Evolutionary conservation across 75 land plant genomes (phyloP), one percentile per base, ranked within the genome.

Genomic region (Isoetes taiwanensis): DNA sequence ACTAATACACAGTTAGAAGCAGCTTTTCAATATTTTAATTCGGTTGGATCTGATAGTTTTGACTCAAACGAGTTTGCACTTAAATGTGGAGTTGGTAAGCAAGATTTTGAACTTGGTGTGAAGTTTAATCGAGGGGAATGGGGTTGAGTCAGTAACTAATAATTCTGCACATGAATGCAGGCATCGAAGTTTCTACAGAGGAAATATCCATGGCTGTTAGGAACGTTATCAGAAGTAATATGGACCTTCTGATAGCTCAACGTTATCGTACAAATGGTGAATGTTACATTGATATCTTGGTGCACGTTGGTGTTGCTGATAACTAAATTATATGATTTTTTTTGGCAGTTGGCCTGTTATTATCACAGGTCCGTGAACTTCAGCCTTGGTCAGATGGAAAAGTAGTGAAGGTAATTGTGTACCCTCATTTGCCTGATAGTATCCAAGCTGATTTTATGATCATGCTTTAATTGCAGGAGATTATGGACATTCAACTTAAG

Each of bases 351-450:
- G 99, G 99, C 30, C 75, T 82, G 19, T 59, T 94, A 23, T 75
- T 76, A 68, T 75, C 73, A 33, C 76, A 88, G 64, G 90, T 94
- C 12, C 72, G 96, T 30, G 67, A 78, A 57, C 62, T 20, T 34
- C 83, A 76, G 54, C 90, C 84, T 12, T 94, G 95, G 95, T 83
- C 90, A 41, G 99, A 88, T 78, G 81, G 85, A 4, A 88, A 80
- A 58, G 53, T 72, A 46, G 77, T 82, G 1, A 94, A 88, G 90
- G 99, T 91, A 50, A 28, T 34, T 21, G 0, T 29, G 23, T 58
- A 28, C 19, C 3, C 31, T 21, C 56, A 57, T 38, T 9, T 11
- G 35, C 20, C 3, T 4, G 9, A 10, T 11, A 19, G 57, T 6
- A 40, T 20, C 16, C 40, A 56, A 8, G 50, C 8, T 27, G 28